Conservation (phyloP, 148 eudicot species). For the Drosera capensis region DNA sequence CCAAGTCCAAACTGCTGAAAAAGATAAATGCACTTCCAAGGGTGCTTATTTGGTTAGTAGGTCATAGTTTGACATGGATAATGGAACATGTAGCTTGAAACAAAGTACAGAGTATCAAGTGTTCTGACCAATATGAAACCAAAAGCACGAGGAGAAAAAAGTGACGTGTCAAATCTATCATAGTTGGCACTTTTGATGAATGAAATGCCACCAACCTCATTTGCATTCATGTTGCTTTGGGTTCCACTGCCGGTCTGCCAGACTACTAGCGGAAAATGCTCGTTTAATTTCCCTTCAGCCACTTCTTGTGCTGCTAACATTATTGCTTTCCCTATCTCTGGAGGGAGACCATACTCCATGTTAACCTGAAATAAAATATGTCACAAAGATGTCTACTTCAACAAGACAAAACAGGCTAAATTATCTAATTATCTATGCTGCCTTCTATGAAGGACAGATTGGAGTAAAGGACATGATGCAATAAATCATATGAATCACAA, state of each 20-base stretch:
- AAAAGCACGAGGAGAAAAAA: not conserved
- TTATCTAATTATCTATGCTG: too few relatives aligned
- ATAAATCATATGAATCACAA: too few relatives aligned
- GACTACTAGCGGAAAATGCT: conserved; percentile 88
- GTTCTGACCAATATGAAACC: not conserved
- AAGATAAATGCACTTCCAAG: not conserved
- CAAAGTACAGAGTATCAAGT: not conserved
- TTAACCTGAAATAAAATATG: conserved; percentile 47
- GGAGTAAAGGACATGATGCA: not conserved
- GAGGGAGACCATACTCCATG: conserved; percentile 95
- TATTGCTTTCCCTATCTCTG: conserved; percentile 80
- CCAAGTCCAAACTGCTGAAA: not conserved
- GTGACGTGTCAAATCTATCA: not conserved
- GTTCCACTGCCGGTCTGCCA: conserved; percentile 99
- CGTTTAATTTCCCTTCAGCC: conserved; percentile 81
- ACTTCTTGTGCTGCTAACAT: conserved; percentile 99
- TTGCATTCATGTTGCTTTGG: conserved; percentile 98
- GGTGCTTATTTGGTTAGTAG: not conserved
- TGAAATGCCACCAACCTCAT: conserved; percentile 46
- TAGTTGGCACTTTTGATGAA: too few relatives aligned
- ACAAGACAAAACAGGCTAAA: too few relatives aligned
- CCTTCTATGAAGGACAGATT: too few relatives aligned
- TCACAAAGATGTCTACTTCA: conserved; percentile 1
- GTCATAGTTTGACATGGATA: not conserved
- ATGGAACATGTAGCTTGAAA: not conserved